Base-by-base conservation (phyloP, 2,329 filamentous ascomycete species). In the Pleurostoma richardsiae region DNA sequence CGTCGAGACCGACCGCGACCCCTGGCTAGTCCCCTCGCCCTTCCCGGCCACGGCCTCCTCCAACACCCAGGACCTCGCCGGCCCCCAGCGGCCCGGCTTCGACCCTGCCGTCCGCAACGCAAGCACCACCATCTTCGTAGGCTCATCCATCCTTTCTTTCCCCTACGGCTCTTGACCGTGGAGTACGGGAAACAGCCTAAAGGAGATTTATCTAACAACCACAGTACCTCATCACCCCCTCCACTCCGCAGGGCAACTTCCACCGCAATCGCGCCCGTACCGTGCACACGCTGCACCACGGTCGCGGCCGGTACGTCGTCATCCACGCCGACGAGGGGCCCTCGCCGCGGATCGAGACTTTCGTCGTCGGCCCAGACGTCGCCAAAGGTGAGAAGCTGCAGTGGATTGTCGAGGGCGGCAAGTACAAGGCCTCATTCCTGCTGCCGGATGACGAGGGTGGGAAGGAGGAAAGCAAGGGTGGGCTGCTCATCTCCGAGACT, bases 401-500 rank as follows among this genome's bases (percentile, higher is more conserved):
- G 60, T 88, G 83, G 83, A 70, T 85, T 49, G 83, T 88, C 6
- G 80, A 85, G 45, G 83, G 83, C 0, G 82, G 79, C 4, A 80
- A 81, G 60, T 88, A 76, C 59, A 88, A 87, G 64, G 77, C 76
- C 8, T 83, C 74, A 55, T 85, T 76, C 61, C 56, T 87, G 47
- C 60, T 85, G 30, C 69, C 73, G 2, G 54, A 62, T 40, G 47
- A 43, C 6, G 72, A 75, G 44, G 61, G 57, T 27, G 61, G 54
- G 3, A 55, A 58, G 4, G 57, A 54, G 29, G 19, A 19, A 19
- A 66, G 62, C 36, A 68, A 65, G 36, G 70, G 68, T 19, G 79
- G 79, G 0, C 60, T 85, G 54, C 66, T 88, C 64, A 86, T 88
- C 49, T 81, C 77, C 42, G 82, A 88, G 68, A 85, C 80, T 0